Evolutionary conservation across 2,329 filamentous ascomycete genomes (phyloP), one percentile per base, ranked within the genome.

Genomic region (Penicillium crustosum): DNA sequence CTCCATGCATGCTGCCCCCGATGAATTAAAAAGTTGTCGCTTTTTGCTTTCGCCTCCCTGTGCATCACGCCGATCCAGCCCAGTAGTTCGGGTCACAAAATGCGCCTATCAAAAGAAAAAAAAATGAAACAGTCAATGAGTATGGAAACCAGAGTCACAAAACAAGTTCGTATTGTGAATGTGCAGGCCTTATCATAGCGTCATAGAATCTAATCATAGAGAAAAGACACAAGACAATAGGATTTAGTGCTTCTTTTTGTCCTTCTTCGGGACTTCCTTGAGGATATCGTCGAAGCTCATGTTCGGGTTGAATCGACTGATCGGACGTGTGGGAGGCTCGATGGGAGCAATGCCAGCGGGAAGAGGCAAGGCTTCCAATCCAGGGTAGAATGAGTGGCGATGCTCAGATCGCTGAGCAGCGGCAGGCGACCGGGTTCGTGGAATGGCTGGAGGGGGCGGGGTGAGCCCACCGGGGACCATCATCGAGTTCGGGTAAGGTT

Each of bases 201-300:
- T 17, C 44, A 53, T 53, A 47, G n/a, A 51, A 36, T 48, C 41
- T 44, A 57, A 58, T 49, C 33, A 50, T 57, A 58, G 42, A 45
- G 53, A 61, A 38, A 54, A 56, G 47, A 49, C 13, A 58, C 13
- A 59, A 54, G 25, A 13, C 8, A 15, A 44, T 43, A 31, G 17
- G 27, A 38, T 48, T 59, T 58, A 68, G 42, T 64, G 54, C 65
- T 70, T 74, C 67, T 75, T 73, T 64, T 76, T 75, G 49, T 65
- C 67, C 55, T 71, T 73, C 61, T 71, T 70, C 44, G 71, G 72
- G 48, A 77, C 73, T 45, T 74, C 73, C 57, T 72, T 75, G 49
- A 81, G 64, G 53, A 81, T 81, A 50, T 78, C 75, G 59, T 80
- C 79, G 60, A 81, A 81, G 52, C 77, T 81, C 71, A 80, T 77